Evolutionary conservation across 768 basidiomycete genomes (phyloP), one percentile per base, ranked within the genome.

Genomic region (Sarcomyxa edulis): DNA sequence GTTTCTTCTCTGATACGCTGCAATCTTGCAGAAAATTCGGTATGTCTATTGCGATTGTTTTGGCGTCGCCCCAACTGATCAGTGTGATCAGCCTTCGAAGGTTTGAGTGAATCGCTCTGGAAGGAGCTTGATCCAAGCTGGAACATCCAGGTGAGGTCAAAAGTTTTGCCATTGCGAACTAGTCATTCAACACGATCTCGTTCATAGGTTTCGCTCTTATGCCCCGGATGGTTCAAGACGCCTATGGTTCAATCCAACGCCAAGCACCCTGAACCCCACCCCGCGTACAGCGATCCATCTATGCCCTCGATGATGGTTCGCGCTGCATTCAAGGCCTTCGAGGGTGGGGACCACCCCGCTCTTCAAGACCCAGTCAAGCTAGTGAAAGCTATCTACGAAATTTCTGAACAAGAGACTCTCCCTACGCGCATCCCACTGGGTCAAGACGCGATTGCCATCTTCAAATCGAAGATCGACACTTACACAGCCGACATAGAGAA

Each of bases 61-160:
- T n/a, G n/a, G n/a, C n/a, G n/a, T n/a, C n/a, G n/a, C n/a, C n/a
- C n/a, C n/a, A n/a, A n/a, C n/a, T n/a, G n/a, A n/a, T n/a, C n/a
- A n/a, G n/a, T n/a, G 36, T 41, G 24, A n/a, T 32, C 42, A 66
- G 65, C 66, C 9, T 36, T 65, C n/a, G 65, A 66, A 38, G 65
- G 62, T 14, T 45, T 68, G 21, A 62, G 58, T 2, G 60, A 69
- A 42, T 48, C 66, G 2, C 44, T 72, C 19, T 51, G 49, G 4
- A 47, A 52, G 28, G 71, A 73, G 41, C 39, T 71, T 3, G 67
- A 71, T 31, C 69, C 71, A 8, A 51, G 21, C 15, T 73, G 71
- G 71, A 68, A 71, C 35, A 69, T 72, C 48, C 69, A 64, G 51
- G 71, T 67, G 35, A n/a, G 56, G 28, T 29, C n/a, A 11, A 8